Base-by-base conservation (phyloP, 2,329 filamentous ascomycete genomes). In the Diaporthe amygdali region DNA sequence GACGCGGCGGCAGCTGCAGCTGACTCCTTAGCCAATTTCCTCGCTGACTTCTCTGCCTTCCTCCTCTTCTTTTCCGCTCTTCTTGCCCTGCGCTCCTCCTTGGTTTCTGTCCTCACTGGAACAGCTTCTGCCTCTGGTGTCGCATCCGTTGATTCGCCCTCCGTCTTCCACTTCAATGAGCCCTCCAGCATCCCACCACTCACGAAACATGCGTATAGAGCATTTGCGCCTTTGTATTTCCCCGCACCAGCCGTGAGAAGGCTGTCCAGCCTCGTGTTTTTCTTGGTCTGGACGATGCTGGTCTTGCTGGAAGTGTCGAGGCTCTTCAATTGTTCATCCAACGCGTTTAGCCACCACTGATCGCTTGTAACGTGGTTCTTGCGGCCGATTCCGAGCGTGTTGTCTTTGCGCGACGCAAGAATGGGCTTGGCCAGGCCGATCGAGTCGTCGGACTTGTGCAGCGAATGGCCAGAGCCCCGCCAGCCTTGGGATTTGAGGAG, bases 341-440 rank as follows among this genome's bases (percentile, higher is more conserved):
- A 98, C 14, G 96, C 96, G 71, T 94, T 92, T 82, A 97, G 87
- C 96, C 96, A 99, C 96, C 96, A 99, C 80, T 97, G 95, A 79
- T 98, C 96, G 76, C 87, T 89, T 27, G 88, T 89, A 73, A 87
- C 87, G 74, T 90, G 88, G 71, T 87, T 85, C 80, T 94, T 94
- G 79, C 93, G 91, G 68, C 96, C 96, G 6, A 98, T 85, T 30
- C 96, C 96, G 67, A 93, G 87, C 34, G 89, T 92, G 81, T 97
- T 93, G 76, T 92, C 88, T 82, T 97, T 97, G 76, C 93, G 92
- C 71, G 93, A 91, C 70, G 97, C 88, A 46, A 97, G 90, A 34
- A 98, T 88, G 6, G 96, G 96, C 76, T 93, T 93, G 32, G 91
- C 90, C 68, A 98, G 91, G 52, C 96, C 96, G 73, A 92, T 92